Evolutionary conservation across 1,284 basidiomycete species (phyloP).

Genomic region (Trametes hirsuta): DNA sequence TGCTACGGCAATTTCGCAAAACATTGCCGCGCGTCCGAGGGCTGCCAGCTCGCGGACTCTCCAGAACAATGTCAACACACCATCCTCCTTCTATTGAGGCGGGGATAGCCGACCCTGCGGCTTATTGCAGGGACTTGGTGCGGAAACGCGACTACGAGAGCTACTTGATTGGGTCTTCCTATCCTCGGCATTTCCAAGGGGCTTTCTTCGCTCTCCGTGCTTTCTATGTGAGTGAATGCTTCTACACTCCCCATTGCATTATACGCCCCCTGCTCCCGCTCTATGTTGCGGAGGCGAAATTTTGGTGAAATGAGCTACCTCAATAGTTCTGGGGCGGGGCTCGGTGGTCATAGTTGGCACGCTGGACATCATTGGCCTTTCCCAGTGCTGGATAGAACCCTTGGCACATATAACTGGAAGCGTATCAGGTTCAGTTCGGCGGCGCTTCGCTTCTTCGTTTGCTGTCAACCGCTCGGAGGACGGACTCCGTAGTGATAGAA

Average conservation of each 20-base stretch:
- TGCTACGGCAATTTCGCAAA: slow-evolving; percentile 3
- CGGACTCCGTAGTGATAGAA: no score
- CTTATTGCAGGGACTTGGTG: slow-evolving; percentile 71
- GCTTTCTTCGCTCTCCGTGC: slow-evolving; percentile 86
- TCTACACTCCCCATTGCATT: slow-evolving; percentile 10
- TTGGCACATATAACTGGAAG: no score
- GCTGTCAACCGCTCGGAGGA: no score
- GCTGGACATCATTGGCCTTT: no score
- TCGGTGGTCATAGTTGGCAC: no score
- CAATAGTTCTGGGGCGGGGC: no score
- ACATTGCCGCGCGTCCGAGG: not conserved
- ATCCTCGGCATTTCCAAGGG: slow-evolving; percentile 63
- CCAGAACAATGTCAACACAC: slow-evolving; percentile 14
- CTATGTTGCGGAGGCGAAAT: not conserved
- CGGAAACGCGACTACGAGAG: slow-evolving; percentile 83
- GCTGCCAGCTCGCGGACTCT: not conserved
- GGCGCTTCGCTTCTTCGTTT: no score
- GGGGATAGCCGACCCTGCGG: slow-evolving; percentile 46
- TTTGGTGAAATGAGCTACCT: not conserved
- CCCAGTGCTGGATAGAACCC: no score
- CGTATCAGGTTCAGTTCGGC: no score
- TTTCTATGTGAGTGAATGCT: slow-evolving; percentile 72
- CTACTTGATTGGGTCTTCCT: slow-evolving; percentile 78
- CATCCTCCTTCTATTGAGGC: slow-evolving; percentile 18
- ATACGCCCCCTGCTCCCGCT: not conserved